Percentiles rank a stretch among this genome's conserved stretches.
These are phyloP conservation scores for Brassica incana DNA, from an alignment of 345 rosid species.

Conservation along the genomic window DNA sequence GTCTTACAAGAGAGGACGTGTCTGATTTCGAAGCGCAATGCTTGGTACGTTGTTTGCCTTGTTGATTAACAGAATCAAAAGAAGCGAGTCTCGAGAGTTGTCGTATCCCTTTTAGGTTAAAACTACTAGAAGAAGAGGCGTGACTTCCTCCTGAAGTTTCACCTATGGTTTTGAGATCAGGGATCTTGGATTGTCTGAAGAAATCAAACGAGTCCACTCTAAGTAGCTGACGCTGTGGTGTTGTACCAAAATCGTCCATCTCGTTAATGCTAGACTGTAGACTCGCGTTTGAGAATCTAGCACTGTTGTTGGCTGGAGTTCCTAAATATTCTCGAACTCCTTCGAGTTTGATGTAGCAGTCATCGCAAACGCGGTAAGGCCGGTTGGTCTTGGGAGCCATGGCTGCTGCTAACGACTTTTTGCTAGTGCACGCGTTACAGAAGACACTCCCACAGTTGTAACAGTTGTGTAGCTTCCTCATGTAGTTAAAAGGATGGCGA, in stretches of 20 bases:
- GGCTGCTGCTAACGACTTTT: slow-evolving; percentile 60
- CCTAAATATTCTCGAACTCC: slow-evolving; percentile 38
- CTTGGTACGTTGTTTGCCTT: slow-evolving; percentile 39
- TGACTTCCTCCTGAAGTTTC: slow-evolving; percentile 47
- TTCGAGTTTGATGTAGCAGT: slow-evolving; percentile 54
- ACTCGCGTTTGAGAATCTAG: slow-evolving; percentile 49
- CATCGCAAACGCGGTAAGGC: slow-evolving; percentile 66
- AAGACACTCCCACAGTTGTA: slow-evolving; percentile 61
- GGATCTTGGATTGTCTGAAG: slow-evolving; percentile 41
- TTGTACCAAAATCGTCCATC: slow-evolving; percentile 36
- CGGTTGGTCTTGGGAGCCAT: slow-evolving; percentile 62
- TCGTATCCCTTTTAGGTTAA: slow-evolving; percentile 36
- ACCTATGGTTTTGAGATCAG: slow-evolving; percentile 48
- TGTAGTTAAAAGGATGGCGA: slow-evolving; percentile 51
- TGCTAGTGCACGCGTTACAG: slow-evolving; percentile 62
- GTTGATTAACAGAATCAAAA: slow-evolving; percentile 49
- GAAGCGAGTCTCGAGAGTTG: slow-evolving; percentile 49
- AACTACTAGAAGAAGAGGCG: slow-evolving; percentile 39
- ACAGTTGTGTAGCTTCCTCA: slow-evolving; percentile 65
- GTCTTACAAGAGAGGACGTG: slow-evolving; percentile 45
- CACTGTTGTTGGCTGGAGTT: slow-evolving; percentile 32
- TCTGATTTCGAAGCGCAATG: slow-evolving; percentile 44
- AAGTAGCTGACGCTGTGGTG: slow-evolving; percentile 40
- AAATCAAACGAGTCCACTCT: slow-evolving; percentile 54
- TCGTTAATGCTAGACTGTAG: slow-evolving; percentile 41